phyloP scores from a whole-genome alignment of 2,329 filamentous ascomycete species.

The Aspergillus quadricinctus region DNA sequence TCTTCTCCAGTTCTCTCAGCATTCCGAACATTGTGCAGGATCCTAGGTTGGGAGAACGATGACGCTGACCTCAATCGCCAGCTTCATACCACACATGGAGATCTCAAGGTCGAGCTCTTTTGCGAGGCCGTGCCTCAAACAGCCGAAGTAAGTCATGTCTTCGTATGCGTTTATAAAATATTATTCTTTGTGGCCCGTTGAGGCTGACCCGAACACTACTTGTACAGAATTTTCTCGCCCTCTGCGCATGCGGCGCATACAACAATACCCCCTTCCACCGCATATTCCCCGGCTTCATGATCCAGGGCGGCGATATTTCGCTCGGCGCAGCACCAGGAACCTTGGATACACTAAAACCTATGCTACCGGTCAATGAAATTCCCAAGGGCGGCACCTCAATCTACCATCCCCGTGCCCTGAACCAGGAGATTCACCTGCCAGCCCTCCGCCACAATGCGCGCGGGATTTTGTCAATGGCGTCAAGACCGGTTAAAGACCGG shows the following conservation, averaged over 20 bases:
- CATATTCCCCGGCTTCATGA: constrained; percentile 60
- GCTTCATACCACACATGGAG: constrained; percentile 82
- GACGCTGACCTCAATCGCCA: constrained; percentile 13
- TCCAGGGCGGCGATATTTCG: constrained; percentile 56
- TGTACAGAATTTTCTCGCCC: constrained; percentile 59
- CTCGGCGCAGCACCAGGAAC: constrained; percentile 42
- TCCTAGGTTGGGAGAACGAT: not conserved
- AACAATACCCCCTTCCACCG: constrained; percentile 60
- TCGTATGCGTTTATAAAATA: too few relatives aligned
- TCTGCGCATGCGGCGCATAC: constrained; percentile 59
- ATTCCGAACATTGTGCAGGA: not conserved
- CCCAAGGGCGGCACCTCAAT: constrained; percentile 57
- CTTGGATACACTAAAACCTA: constrained; percentile 31
- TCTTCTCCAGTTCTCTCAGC: not conserved
- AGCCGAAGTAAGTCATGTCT: constrained; percentile 70
- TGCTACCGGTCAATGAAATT: constrained; percentile 44
- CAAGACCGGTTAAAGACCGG: constrained; percentile 44
- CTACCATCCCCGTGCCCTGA: constrained; percentile 48
- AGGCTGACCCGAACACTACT: not conserved
- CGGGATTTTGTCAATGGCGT: constrained; percentile 57
- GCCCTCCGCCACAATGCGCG: constrained; percentile 54
- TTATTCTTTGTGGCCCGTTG: too few relatives aligned
- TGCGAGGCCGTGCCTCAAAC: constrained; percentile 93
- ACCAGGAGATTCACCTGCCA: constrained; percentile 59
- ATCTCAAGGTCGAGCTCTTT: constrained; percentile 93